Evolutionary conservation across 306 rosid genomes (phyloP).

Genomic region (Trifolium repens): DNA sequence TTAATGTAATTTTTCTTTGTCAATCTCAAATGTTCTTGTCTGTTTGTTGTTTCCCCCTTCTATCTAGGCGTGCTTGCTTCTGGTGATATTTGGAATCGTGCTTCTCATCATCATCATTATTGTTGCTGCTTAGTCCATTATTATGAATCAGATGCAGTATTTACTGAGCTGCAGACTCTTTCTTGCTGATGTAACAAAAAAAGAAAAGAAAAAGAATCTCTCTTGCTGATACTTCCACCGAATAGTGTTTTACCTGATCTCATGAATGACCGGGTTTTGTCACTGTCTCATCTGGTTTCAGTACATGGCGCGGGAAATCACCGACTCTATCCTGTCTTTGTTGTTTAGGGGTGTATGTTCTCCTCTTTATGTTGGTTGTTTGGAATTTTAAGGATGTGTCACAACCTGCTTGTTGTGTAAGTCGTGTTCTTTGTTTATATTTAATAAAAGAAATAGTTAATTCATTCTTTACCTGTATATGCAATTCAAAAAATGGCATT

Average conservation of each 20-base stretch:
- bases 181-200: constrained; percentile 25
- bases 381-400: constrained; percentile 45
- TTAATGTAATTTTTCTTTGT: constrained; percentile 8
- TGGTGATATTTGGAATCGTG: constrained; percentile 93
- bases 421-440: constrained; percentile 31
- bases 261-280: constrained; percentile 43
- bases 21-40: constrained; percentile 4
- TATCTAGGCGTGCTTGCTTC: constrained; percentile 78
- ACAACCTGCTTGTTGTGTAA: constrained; percentile 42
- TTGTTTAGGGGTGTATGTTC: constrained; percentile 36
- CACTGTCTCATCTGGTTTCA: constrained; percentile 32
- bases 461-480: constrained; percentile 45
- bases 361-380: constrained; percentile 47
- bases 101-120: constrained; percentile 86
- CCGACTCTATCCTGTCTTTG: constrained; percentile 43
- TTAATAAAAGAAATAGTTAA: constrained; percentile 44
- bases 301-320: constrained; percentile 40
- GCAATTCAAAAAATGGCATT: constrained; percentile 15
- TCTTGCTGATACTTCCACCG: constrained; percentile 40
- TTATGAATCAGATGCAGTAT: constrained; percentile 38
- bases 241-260: constrained; percentile 38
- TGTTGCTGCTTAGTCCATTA: constrained; percentile 68
- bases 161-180: constrained; percentile 38
- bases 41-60: not conserved
- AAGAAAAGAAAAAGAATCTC: not conserved